Percentiles rank a stretch among this genome's conserved stretches.
These are phyloP conservation scores for Whalleya microplaca DNA, from an alignment of 2,329 filamentous ascomycete genomes.

Conservation along the genomic window DNA sequence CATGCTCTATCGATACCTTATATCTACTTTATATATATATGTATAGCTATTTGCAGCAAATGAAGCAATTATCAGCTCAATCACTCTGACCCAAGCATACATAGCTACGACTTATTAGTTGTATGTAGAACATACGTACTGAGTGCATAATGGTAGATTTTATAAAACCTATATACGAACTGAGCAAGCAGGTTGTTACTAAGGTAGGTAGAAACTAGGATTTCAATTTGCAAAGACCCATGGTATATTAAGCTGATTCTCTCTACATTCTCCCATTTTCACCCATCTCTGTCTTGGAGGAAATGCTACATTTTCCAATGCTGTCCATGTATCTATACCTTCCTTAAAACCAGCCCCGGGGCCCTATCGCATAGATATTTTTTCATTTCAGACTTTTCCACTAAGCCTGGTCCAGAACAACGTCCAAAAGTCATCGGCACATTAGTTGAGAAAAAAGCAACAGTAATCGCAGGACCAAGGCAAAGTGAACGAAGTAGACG, in stretches of 20 bases:
- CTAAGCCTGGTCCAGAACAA: background rate
- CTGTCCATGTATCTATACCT: background rate
- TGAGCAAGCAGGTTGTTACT: background rate
- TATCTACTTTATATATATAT: no score
- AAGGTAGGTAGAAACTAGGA: no score
- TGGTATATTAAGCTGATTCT: background rate
- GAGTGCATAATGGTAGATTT: no score
- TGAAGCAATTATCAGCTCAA: no score
- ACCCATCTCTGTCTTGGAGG: background rate
- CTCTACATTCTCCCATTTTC: background rate
- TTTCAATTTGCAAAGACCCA: background rate
- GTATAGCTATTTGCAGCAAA: no score
- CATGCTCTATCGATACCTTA: no score
- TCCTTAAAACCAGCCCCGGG: background rate
- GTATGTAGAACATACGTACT: no score
- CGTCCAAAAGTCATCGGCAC: background rate
- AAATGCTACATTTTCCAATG: background rate
- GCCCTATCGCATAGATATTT: background rate
- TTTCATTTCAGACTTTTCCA: background rate
- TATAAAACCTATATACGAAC: no score
- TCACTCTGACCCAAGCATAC: no score
- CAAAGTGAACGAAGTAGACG: background rate
- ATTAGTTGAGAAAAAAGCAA: background rate
- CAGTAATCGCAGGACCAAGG: background rate
- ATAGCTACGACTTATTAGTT: no score